Conservation (phyloP, 106 monocot species). For the Ottelia alismoides region DNA sequence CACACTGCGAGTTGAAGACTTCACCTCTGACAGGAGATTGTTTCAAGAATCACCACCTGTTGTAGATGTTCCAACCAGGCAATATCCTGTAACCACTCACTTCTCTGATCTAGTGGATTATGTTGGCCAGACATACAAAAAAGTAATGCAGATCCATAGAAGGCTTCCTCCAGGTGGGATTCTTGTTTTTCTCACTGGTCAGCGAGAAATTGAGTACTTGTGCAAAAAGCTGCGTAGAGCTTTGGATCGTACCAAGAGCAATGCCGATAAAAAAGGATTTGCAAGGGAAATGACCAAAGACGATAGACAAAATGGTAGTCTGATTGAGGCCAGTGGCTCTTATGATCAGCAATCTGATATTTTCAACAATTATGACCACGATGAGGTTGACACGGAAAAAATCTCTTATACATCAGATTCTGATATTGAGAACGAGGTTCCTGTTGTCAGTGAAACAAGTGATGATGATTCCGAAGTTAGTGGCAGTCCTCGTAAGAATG, state of each 20-base stretch:
- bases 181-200: conserved; percentile 93
- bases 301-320: conserved; percentile 32
- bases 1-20: conserved; percentile 81
- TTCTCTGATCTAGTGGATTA: conserved; percentile 74
- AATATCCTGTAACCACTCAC: conserved; percentile 76
- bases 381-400: conserved; percentile 17
- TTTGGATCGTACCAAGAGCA: conserved; percentile 16
- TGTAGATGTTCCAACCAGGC: conserved; percentile 73
- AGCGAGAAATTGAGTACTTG: conserved; percentile 82
- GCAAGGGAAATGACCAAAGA: conserved; percentile 11
- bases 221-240: conserved; percentile 62
- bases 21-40: conserved; percentile 59
- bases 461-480: conserved; percentile 17
- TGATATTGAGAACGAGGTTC: conserved; percentile 36
- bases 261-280: too few species aligned
- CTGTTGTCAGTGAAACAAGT: conserved; percentile 30
- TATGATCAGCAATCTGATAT: conserved; percentile 27
- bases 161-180: conserved; percentile 83
- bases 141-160: conserved; percentile 77
- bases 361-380: conserved; percentile 41
- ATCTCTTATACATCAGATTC: conserved; percentile 43
- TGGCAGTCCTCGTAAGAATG: conserved; percentile 17
- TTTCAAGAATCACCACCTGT: conserved; percentile 59
- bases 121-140: conserved; percentile 76
- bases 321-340: conserved; percentile 23